These are phyloP conservation scores for Pseudogymnoascus sp. DNA, from an alignment of 2,329 filamentous ascomycete species.

Conservation along the genomic window DNA sequence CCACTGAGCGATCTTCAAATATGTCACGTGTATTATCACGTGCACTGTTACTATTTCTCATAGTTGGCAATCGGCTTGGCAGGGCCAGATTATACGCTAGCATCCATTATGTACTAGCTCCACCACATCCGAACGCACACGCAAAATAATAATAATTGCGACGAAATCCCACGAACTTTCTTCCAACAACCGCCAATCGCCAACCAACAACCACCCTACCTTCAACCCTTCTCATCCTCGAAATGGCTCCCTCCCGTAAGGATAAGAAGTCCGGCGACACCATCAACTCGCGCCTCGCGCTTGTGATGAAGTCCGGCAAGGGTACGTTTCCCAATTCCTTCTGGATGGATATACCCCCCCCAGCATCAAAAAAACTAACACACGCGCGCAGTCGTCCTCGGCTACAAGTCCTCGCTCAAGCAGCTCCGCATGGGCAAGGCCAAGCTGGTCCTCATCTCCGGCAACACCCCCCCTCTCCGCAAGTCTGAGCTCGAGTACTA, in stretches of 20 bases:
- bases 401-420: constrained; percentile 88
- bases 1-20: not conserved
- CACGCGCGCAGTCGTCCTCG: constrained; percentile 59
- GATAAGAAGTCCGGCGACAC: constrained; percentile 79
- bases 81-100: not conserved
- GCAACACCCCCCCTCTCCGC: constrained; percentile 94
- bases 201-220: constrained; percentile 31
- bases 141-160: constrained; percentile 6
- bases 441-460: constrained; percentile 92
- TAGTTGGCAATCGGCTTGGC: not conserved
- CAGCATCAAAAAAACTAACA: not conserved
- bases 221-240: constrained; percentile 14
- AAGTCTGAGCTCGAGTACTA: constrained; percentile 98
- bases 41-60: too few relatives aligned
- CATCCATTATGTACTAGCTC: not conserved
- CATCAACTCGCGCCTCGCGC: constrained; percentile 54
- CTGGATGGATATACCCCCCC: not conserved
- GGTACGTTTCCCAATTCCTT: constrained; percentile 25
- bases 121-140: not conserved
- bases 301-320: constrained; percentile 60
- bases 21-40: not conserved
- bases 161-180: constrained; percentile 39
- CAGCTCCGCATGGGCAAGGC: constrained; percentile 89
- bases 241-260: constrained; percentile 66
- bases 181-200: constrained; percentile 5